Conservation (phyloP, 2,329 filamentous ascomycete species). For the Pezicula rhizophila region DNA sequence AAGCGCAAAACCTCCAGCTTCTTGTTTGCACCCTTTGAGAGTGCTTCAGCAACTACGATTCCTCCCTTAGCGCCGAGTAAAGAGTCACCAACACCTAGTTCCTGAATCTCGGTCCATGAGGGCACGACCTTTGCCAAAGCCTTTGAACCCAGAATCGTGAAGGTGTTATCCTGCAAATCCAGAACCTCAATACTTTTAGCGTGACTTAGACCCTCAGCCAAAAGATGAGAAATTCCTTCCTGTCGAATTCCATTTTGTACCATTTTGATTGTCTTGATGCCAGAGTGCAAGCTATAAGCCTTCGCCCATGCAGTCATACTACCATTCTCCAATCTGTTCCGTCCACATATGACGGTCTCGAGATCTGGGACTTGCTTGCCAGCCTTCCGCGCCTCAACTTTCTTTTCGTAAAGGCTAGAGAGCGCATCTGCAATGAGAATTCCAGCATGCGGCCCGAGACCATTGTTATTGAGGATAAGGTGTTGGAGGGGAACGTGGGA, state of each 20-base stretch:
- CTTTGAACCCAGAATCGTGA: conserved; percentile 73
- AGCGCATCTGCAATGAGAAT: conserved; percentile 85
- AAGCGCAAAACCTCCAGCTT: conserved; percentile 76
- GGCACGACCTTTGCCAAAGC: conserved; percentile 71
- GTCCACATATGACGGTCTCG: conserved; percentile 95
- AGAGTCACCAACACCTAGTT: conserved; percentile 86
- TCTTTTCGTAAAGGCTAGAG: conserved; percentile 74
- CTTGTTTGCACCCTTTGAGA: conserved; percentile 69
- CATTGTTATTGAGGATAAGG: conserved; percentile 97
- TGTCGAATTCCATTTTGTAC: conserved; percentile 96
- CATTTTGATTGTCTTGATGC: conserved; percentile 87
- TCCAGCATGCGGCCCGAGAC: conserved; percentile 85
- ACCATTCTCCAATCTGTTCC: conserved; percentile 91
- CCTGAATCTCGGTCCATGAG: conserved; percentile 68
- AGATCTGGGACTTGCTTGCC: conserved; percentile 72
- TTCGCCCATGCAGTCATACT: conserved; percentile 95
- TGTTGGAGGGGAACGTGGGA: conserved; percentile 86
- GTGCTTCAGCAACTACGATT: conserved; percentile 63
- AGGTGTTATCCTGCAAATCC: conserved; percentile 97
- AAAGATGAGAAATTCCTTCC: conserved; percentile 78
- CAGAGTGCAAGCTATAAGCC: conserved; percentile 74
- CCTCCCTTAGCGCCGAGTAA: conserved; percentile 74
- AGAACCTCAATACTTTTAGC: conserved; percentile 65
- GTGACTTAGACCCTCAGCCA: conserved; percentile 71
- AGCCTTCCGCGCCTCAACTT: conserved; percentile 67